Evolutionary conservation across 345 rosid genomes (phyloP).

Genomic region (Punica granatum): DNA sequence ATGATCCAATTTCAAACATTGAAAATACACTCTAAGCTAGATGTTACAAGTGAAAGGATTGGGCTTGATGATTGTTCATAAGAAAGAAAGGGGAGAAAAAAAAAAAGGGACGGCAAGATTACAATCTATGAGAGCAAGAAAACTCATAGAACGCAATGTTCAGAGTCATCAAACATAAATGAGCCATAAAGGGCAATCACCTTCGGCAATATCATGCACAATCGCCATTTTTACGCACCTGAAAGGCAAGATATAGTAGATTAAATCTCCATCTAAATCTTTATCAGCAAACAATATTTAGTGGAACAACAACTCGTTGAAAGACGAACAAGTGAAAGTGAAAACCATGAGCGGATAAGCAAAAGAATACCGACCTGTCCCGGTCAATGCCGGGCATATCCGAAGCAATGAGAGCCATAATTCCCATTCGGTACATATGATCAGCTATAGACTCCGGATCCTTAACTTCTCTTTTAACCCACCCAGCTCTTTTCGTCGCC

Average conservation of each 20-base stretch:
- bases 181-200: conserved; percentile 16
- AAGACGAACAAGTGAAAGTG: neutral
- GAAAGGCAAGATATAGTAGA: conserved; percentile 9
- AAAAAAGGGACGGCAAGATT: neutral
- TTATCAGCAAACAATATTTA: neutral
- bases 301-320: neutral
- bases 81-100: too few relatives aligned
- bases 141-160: neutral
- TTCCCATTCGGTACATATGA: conserved; percentile 97
- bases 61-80: neutral
- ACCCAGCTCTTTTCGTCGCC: conserved; percentile 93
- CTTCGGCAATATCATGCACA: conserved; percentile 95
- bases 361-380: conserved; percentile 46
- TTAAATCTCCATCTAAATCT: neutral
- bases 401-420: conserved; percentile 74
- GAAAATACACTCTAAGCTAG: neutral
- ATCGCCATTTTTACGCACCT: conserved; percentile 96
- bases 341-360: neutral
- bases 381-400: conserved; percentile 80
- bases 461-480: conserved; percentile 66
- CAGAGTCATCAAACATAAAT: neutral
- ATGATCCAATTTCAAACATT: neutral
- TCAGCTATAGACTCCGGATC: conserved; percentile 84
- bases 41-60: neutral
- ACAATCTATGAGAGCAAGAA: neutral